These are phyloP conservation scores for Eucalyptus erythrocorys DNA, from an alignment of 345 rosid species.

Conservation along the genomic window DNA sequence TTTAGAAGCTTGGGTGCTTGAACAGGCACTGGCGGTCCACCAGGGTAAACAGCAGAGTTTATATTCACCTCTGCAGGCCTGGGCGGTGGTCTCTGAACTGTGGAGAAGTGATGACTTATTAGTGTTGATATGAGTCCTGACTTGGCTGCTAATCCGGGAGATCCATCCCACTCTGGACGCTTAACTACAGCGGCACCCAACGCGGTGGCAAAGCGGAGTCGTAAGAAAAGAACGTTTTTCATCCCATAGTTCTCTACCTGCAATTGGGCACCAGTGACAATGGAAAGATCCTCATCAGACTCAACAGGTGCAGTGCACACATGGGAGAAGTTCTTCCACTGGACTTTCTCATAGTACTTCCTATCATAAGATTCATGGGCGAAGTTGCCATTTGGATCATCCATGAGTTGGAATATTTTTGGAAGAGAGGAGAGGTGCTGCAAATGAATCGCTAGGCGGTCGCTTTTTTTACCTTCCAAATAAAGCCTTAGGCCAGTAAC, in stretches of 20 bases:
- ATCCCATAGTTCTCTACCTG: slow-evolving; percentile 84
- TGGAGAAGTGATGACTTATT: slow-evolving; percentile 84
- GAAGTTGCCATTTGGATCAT: slow-evolving; percentile 43
- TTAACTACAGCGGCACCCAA: slow-evolving; percentile 44
- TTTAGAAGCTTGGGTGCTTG: slow-evolving; percentile 85
- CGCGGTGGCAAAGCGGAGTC: slow-evolving; percentile 63
- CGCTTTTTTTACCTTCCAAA: slow-evolving; percentile 87
- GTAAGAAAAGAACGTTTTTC: slow-evolving; percentile 72
- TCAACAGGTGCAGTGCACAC: slow-evolving; percentile 93
- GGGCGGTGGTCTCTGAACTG: slow-evolving; percentile 76
- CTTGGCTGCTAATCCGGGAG: slow-evolving; percentile 60
- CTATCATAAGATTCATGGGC: slow-evolving; percentile 43
- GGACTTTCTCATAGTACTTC: slow-evolving; percentile 77
- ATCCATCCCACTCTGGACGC: slow-evolving; percentile 86
- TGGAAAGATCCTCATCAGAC: slow-evolving; percentile 59
- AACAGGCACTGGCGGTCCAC: slow-evolving; percentile 83
- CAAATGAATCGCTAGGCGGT: slow-evolving; percentile 71
- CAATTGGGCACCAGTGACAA: slow-evolving; percentile 87
- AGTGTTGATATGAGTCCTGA: slow-evolving; percentile 86
- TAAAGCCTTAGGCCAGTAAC: slow-evolving; percentile 92
- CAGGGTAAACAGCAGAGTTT: slow-evolving; percentile 90
- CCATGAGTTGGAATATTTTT: slow-evolving; percentile 63
- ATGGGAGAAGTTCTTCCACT: slow-evolving; percentile 91
- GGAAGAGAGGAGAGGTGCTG: slow-evolving; percentile 98
- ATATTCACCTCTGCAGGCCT: slow-evolving; percentile 80